phyloP scores from a whole-genome alignment of 1,284 basidiomycete species.

The Ceratobasidium sp. region DNA sequence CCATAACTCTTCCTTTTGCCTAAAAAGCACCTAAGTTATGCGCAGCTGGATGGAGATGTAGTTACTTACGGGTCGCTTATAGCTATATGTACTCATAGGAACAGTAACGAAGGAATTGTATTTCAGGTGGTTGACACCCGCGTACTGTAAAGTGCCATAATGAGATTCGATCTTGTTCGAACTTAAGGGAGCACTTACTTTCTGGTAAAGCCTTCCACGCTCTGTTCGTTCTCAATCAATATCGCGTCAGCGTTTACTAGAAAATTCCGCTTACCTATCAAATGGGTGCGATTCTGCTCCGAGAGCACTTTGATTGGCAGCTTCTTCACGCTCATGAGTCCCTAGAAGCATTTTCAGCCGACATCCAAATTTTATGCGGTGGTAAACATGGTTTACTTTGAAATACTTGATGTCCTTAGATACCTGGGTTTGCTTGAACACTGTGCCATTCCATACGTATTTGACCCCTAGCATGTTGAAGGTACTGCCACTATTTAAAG shows the following conservation, averaged over 20 bases:
- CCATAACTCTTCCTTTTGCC: constrained; percentile 39
- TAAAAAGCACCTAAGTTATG: not conserved
- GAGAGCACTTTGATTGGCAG: constrained; percentile 36
- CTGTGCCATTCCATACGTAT: constrained; percentile 34
- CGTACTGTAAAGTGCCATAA: constrained; percentile 11
- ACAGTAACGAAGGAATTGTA: constrained; percentile 30
- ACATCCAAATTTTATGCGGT: no score
- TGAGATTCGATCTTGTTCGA: no score
- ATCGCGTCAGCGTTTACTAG: no score
- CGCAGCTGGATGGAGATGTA: not conserved
- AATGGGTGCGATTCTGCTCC: constrained; percentile 5
- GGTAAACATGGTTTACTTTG: constrained; percentile 10
- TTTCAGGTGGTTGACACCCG: constrained; percentile 24
- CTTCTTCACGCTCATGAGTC: constrained; percentile 25
- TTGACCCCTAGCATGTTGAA: constrained; percentile 26
- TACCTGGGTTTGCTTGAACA: constrained; percentile 23
- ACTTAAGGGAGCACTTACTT: constrained; percentile 27
- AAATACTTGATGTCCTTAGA: constrained; percentile 6
- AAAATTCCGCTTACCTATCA: constrained; percentile 1
- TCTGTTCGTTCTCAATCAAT: not conserved
- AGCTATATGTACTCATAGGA: not conserved
- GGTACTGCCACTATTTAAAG: constrained; percentile 10
- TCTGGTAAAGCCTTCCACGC: constrained; percentile 34
- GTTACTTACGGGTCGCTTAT: constrained; percentile 10
- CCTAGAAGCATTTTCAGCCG: not conserved